Evolutionary conservation across 2,329 filamentous ascomycete genomes (phyloP), one percentile per base, ranked within the genome.

Genomic region (Orbilia javanica): DNA sequence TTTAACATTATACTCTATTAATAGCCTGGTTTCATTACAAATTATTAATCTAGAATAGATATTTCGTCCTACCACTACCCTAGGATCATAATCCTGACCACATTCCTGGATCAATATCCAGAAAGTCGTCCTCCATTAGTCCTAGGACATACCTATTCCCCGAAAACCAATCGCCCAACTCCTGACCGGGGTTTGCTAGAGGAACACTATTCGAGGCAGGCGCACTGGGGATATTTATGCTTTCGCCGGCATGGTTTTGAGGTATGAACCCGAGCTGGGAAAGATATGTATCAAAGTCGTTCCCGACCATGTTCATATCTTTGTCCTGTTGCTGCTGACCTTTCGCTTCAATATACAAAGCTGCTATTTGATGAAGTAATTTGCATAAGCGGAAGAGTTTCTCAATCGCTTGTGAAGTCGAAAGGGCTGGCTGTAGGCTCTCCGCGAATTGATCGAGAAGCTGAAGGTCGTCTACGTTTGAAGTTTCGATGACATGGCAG

Each of bases 131-230:
- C 81, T 92, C 90, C 82, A 91, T 82, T 71, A 91, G 81, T 0
- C 88, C 89, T 85, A 91, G 87, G 84, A 92, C 88, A 80, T 90
- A 89, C 68, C 87, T 86, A 75, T 89, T 91, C 0, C 89, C 89
- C 2, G 88, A 89, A 80, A 90, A 91, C 90, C 90, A 91, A 79
- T 90, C 89, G 1, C 88, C 88, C 75, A 91, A 83, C 53, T 89
- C 87, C 34, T 86, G 83, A 25, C 84, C 82, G 75, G 84, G 82
- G 72, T 81, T 76, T 7, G 71, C 73, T 1, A 70, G 79, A 18
- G 46, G 27, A 20, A 25, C 55, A n/a, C 22, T n/a, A 50, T 64
- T 66, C 10, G 73, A 29, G 29, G 20, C 53, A 55, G 48, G 5
- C 52, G 83, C 84, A 3, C 79, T 80, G 4, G 63, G 15, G 18